phyloP scores from a whole-genome alignment of 495 filamentous ascomycete species.

The Cryomyces antarcticus region DNA sequence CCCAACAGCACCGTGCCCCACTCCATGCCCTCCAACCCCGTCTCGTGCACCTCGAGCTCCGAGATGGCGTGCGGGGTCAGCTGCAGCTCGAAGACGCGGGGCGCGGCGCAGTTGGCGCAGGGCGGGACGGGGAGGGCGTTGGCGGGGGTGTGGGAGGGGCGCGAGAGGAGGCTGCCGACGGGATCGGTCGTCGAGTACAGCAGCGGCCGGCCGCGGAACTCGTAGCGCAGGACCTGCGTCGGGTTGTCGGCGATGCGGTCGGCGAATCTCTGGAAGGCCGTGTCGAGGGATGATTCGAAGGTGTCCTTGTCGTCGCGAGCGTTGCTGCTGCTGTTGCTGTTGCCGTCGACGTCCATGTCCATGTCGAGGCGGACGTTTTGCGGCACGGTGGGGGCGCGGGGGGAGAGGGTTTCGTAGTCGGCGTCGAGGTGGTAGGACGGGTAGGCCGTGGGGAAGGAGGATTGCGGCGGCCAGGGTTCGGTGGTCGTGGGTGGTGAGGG shows the following conservation, averaged over 20 bases:
- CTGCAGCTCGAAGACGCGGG: constrained; percentile 79
- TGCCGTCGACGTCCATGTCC: constrained; percentile 30
- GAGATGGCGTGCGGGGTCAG: constrained; percentile 76
- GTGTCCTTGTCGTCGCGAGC: constrained; percentile 54
- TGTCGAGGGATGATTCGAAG: constrained; percentile 69
- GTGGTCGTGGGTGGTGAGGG: constrained; percentile 12
- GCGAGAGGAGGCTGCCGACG: constrained; percentile 42
- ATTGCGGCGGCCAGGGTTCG: constrained; percentile 55
- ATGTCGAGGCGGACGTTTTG: constrained; percentile 25
- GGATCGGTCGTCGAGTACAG: constrained; percentile 59
- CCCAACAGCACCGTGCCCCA: constrained; percentile 94
- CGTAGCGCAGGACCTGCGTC: constrained; percentile 83
- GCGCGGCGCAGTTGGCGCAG: constrained; percentile 53
- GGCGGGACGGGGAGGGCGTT: constrained; percentile 34
- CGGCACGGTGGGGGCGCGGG: constrained; percentile 19
- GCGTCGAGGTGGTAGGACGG: constrained; percentile 70
- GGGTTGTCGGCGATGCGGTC: constrained; percentile 79
- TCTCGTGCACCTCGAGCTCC: constrained; percentile 65
- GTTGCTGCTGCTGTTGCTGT: constrained; percentile 10
- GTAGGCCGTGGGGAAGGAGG: constrained; percentile 47
- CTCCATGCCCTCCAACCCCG: constrained; percentile 80
- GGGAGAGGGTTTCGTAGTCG: constrained; percentile 64
- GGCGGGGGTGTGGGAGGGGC: constrained; percentile 12
- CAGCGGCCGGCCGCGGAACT: constrained; percentile 61
- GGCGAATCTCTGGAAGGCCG: constrained; percentile 78